Base-by-base conservation (phyloP, 495 filamentous ascomycete genomes). In the Podospora sp. region DNA sequence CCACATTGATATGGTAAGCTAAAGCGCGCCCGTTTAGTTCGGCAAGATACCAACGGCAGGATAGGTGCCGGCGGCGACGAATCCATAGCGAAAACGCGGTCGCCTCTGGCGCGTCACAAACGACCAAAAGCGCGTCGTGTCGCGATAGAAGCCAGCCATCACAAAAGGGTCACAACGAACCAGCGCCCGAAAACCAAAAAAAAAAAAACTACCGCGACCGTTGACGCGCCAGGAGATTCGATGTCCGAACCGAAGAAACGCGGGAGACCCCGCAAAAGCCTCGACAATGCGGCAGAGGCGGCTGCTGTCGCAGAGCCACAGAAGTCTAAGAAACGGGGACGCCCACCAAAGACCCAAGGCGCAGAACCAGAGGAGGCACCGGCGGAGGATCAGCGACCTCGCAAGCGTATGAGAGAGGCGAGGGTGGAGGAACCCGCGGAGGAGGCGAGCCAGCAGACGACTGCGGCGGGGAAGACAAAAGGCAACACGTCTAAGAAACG, bases 21-120 rank as follows among this genome's bases (percentile, higher is more conserved):
- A 9, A 6, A n/a, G 12, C 12, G 36, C 1, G 6, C n/a, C 25
- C n/a, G 11, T 29, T 27, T 2, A n/a, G 3, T n/a, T 36, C 20
- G 6, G 35, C n/a, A 27, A n/a, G 57, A 74, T 52, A 22, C 2
- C 6, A 0, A 49, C 26, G n/a, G 8, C 29, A 3, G n/a, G n/a
- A n/a, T 11, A 82, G 77, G 73, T 75, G 46, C 72, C 75, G 8
- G 64, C 70, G 35, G 53, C 69, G 55, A 70, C 76, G 55, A 79
- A 76, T 60, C 78, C 79, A 35, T 80, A 82, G 65, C 75, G 77
- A 27, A 80, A 79, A 68, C 78, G 78, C 74, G 79, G 79, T 68
- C 78, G 76, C 71, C 1, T 49, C 71, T 7, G 75, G 72, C 78
- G 78, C 80, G 80, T 80, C 75, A 55, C 72, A 75, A 64, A 65